Conservation (phyloP, 192 early-diverging fungal genomes). For the Dissophora globulifera region DNA sequence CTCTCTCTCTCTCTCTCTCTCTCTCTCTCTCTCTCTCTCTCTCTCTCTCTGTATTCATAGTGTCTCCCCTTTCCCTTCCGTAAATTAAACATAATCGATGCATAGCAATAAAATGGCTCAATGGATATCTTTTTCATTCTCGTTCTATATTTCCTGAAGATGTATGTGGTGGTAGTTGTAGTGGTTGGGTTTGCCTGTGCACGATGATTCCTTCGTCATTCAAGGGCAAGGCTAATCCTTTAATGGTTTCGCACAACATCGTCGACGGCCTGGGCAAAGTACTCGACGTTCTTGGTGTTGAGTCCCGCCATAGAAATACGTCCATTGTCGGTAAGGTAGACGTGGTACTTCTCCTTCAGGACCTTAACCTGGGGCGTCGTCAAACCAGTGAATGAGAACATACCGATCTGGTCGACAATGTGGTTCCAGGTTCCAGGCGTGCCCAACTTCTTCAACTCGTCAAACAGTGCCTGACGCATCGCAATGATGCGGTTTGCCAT, state of each 20-base stretch:
- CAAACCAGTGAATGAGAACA: constrained; percentile 98
- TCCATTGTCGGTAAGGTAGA: constrained; percentile 95
- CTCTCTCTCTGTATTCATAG: neutral
- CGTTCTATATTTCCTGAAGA: neutral
- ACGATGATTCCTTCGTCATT: neutral
- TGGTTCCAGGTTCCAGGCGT: constrained; percentile 98
- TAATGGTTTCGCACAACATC: constrained; percentile 84
- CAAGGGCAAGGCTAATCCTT: neutral
- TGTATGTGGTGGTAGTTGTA: neutral
- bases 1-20: neutral
- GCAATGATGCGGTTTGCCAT: constrained; percentile 93
- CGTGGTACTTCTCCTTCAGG: constrained; percentile 86
- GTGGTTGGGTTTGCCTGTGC: neutral
- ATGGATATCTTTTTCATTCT: neutral
- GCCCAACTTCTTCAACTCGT: constrained; percentile 71
- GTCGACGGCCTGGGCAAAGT: constrained; percentile 92
- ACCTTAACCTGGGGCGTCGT: constrained; percentile 77
- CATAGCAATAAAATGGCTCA: neutral
- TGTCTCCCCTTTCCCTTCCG: too few species aligned
- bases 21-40: neutral
- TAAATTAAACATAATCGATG: neutral
- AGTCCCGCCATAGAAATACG: constrained; percentile 97
- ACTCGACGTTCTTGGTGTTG: constrained; percentile 85
- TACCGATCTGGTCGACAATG: constrained; percentile 95
- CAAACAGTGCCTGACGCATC: constrained; percentile 83